Evolutionary conservation across 495 filamentous ascomycete species (phyloP), one percentile per base, ranked within the genome.

Genomic region (Neurospora sp.): DNA sequence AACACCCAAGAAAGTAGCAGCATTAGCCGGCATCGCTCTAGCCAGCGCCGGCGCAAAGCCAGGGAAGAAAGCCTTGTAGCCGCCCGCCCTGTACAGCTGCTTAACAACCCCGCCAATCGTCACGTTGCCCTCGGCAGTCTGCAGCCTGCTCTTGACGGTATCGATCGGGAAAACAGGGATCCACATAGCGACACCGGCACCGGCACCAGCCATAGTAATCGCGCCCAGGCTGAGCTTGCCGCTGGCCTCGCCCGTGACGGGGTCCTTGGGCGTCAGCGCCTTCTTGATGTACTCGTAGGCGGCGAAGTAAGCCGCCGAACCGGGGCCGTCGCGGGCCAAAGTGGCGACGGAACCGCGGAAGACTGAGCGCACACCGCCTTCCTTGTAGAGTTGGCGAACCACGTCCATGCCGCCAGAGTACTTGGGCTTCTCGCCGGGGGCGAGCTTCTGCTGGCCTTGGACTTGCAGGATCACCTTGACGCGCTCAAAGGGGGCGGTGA

Each of bases 391-490:
- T 83, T 99, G 96, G 40, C 93, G 89, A 38, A 98, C 96, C n/a
- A 98, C 96, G 81, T 98, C 96, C 68, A 92, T 59, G 44, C 93
- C 94, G 76, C 94, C 94, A 16, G 87, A 86, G 85, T 98, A 99
- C 80, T 93, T 94, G 61, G 94, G 94, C 82, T 97, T 97, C 82
- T 97, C 90, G 74, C 95, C 96, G 1, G 94, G 90, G 0, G 90
- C 88, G 10, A 95, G 89, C 40, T 87, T 81, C 81, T 94, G 95
- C 81, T 98, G 95, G 74, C 95, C 94, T 80, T 98, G 96, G 73
- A 98, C 97, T 82, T 99, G 96, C 3, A 99, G 90, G 69, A 98
- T 93, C 20, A 99, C 94, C 84, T 99, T 99, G 75, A 99, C 94
- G 74, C 96, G 94, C 88, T 99, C 96, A 77, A 99, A 98, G 72